phyloP scores from a whole-genome alignment of 169 alveolate genomes.

The Plasmodium berghei region DNA sequence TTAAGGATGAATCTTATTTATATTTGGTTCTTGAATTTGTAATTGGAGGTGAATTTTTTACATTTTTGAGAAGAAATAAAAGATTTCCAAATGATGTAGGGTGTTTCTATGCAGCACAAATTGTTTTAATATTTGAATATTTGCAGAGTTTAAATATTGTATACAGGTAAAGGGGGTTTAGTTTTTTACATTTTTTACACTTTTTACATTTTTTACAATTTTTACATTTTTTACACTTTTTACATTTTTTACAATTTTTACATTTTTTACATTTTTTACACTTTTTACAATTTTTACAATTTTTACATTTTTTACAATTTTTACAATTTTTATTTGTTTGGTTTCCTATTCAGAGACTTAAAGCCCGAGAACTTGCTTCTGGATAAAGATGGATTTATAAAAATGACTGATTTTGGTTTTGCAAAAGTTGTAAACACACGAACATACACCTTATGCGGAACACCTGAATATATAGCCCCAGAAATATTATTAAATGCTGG shows the following conservation, averaged over 20 bases:
- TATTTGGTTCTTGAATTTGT: slow-evolving; percentile 95
- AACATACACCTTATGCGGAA: slow-evolving; percentile 99
- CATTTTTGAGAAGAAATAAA: slow-evolving; percentile 93
- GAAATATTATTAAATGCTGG: slow-evolving; percentile 97
- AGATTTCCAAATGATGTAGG: slow-evolving; percentile 94
- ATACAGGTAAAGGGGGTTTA: slow-evolving; percentile 81
- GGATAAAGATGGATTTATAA: slow-evolving; percentile 97
- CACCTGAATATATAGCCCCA: slow-evolving; percentile 99
- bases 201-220: background rate
- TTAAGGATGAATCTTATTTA: slow-evolving; percentile 92
- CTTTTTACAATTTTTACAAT: too few relatives aligned
- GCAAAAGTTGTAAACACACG: slow-evolving; percentile 98
- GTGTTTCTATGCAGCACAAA: slow-evolving; percentile 95
- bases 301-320: too few relatives aligned
- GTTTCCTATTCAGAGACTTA: slow-evolving; percentile 89
- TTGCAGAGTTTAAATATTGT: slow-evolving; percentile 95
- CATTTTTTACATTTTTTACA: too few relatives aligned
- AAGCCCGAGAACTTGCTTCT: slow-evolving; percentile 98
- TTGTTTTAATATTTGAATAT: slow-evolving; percentile 96
- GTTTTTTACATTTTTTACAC: too few relatives aligned
- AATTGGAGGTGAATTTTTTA: slow-evolving; percentile 97
- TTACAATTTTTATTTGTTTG: too few relatives aligned
- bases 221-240: too few relatives aligned
- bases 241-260: too few relatives aligned
- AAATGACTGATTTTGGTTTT: slow-evolving; percentile 99